A percentile compares a stretch with the other conserved stretches of the same genome.
Conservation (phyloP, 1,284 basidiomycete genomes). For the Rhodotorula sp. region DNA sequence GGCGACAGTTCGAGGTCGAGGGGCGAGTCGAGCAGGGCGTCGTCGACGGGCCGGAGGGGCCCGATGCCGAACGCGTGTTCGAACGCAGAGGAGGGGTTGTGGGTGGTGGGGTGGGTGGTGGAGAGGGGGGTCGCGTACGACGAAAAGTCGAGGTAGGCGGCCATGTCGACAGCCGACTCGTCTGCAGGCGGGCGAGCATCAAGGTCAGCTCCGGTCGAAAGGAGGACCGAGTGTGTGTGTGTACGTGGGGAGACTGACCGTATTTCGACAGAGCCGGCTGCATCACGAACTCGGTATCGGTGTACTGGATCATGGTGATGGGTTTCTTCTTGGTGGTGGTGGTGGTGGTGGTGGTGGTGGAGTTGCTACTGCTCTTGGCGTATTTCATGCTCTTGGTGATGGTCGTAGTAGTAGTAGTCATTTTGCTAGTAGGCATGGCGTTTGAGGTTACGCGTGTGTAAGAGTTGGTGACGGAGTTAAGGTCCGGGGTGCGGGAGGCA, state of each 20-base stretch:
- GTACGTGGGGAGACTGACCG: neutral
- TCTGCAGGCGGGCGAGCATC: neutral
- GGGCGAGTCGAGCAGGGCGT: constrained; percentile 40
- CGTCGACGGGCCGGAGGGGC: constrained; percentile 31
- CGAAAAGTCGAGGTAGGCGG: constrained; percentile 38
- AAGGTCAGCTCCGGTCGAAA: neutral
- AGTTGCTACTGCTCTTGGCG: neutral
- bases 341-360: neutral
- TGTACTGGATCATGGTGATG: constrained; percentile 22
- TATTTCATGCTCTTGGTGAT: constrained; percentile 3
- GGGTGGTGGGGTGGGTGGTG: constrained; percentile 3
- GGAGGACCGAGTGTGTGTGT: neutral
- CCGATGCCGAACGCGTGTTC: constrained; percentile 16
- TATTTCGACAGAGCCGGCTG: constrained; percentile 17
- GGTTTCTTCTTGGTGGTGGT: neutral
- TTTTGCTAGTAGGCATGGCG: neutral
- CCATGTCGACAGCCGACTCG: constrained; percentile 30
- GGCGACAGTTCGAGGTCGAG: constrained; percentile 38
- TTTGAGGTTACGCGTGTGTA: neutral
- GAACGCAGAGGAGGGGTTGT: constrained; percentile 7
- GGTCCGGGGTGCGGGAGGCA: constrained; percentile 4
- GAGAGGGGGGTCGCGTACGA: constrained; percentile 15
- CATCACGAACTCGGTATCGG: constrained; percentile 1
- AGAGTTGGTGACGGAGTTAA: neutral
- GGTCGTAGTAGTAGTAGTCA: neutral